These are phyloP conservation scores for Mortierella sp. DNA, from an alignment of 371 early-diverging fungal genomes.

Conservation along the genomic window DNA sequence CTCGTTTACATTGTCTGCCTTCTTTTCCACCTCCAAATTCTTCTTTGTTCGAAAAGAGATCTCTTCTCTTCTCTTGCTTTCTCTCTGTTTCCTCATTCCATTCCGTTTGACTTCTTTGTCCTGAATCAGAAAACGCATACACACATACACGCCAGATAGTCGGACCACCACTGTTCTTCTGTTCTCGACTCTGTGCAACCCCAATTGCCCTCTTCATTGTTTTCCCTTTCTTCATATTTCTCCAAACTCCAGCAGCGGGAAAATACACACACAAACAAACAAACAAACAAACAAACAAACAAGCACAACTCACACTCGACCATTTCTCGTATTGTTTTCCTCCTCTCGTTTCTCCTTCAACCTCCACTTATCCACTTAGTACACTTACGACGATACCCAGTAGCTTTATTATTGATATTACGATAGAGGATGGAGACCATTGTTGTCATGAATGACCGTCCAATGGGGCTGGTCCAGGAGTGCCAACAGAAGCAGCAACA, in stretches of 20 bases:
- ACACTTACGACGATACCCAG: too few relatives aligned
- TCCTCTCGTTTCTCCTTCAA: background rate
- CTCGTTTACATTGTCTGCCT: background rate
- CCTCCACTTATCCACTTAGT: too few relatives aligned
- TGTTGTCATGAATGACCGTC: conserved; percentile 9
- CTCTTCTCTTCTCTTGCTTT: background rate
- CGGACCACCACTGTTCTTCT: background rate
- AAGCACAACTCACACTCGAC: background rate
- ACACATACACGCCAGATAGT: background rate
- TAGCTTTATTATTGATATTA: too few relatives aligned
- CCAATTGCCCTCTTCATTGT: background rate
- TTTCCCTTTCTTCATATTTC: background rate
- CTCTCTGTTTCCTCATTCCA: background rate
- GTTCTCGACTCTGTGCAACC: background rate
- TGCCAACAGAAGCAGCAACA: background rate
- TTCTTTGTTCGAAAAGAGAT: background rate
- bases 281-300: conserved; percentile 2
- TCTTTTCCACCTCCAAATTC: background rate
- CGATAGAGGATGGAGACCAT: conserved; percentile 13
- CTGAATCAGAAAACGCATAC: background rate
- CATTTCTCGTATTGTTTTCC: too few relatives aligned
- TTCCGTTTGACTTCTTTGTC: background rate
- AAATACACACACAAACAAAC: background rate
- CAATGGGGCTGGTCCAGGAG: conserved; percentile 3
- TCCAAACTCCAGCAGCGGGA: background rate